Evolutionary conservation across 2,329 filamentous ascomycete species (phyloP), one percentile per base, ranked within the genome.

Genomic region (Cryphonectria nitschkei): DNA sequence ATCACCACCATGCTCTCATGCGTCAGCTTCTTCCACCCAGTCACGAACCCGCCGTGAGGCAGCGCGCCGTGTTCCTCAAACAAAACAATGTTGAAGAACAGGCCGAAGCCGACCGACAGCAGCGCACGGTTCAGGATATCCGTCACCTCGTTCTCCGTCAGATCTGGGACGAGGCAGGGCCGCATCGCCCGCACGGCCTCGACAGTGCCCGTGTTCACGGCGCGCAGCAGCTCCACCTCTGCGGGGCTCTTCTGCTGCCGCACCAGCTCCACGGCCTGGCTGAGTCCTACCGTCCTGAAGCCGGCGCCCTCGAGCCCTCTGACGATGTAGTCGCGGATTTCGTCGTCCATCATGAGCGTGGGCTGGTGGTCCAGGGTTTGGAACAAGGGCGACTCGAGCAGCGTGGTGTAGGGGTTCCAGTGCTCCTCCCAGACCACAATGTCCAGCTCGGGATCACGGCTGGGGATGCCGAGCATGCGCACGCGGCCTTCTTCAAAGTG

Each of bases 51-150:
- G 0, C 86, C 86, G 72, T 88, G 86, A 0, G 86, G 85, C 6
- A 87, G 79, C 0, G 86, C 84, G 0, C 85, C 85, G 65, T 86
- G 82, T 73, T 86, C 84, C 62, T 87, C 88, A 69, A 91, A 91
- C 4, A 90, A 82, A 0, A 91, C 89, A 71, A 90, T 88, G 75
- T 90, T 84, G 77, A 91, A 90, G 78, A 90, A 90, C 0, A 86
- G 83, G 22, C 84, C 79, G 74, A 91, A 82, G 0, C 87, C 86
- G 4, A 85, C 81, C 1, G 86, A 85, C 16, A 84, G 78, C 73
- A 91, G 76, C 0, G 88, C 86, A 41, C 84, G 82, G 75, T 90
- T 85, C 2, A 91, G 81, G 1, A 89, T 85, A 29, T 80, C 76
- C 11, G 82, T 85, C 1, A 91, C 88, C 50, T 90, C 80, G 71